Evolutionary conservation across 2,329 filamentous ascomycete genomes (phyloP).

Genomic region (Dothideomycetes sp.): DNA sequence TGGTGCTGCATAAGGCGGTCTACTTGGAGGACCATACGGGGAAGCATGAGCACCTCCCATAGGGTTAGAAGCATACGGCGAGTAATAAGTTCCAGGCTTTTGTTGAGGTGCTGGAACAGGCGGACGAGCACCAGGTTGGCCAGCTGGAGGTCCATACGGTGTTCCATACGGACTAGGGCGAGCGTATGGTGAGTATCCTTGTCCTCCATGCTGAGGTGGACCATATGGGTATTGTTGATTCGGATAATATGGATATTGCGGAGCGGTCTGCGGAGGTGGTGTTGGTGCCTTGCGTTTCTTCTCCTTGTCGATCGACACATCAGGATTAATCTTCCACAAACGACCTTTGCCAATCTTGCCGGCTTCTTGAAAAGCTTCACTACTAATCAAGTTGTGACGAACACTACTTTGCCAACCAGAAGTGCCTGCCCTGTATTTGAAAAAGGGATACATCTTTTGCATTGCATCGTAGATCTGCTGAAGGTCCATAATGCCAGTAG

Average conservation of each 20-base stretch:
- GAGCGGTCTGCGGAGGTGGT: constrained; percentile 17
- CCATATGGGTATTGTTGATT: constrained; percentile 10
- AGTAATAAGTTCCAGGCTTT: constrained; percentile 12
- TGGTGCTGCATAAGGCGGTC: constrained; percentile 9
- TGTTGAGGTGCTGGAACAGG: constrained; percentile 9
- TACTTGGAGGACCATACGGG: constrained; percentile 10
- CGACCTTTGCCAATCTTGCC: constrained; percentile 52
- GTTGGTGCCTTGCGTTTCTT: constrained; percentile 40
- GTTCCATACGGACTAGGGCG: constrained; percentile 11
- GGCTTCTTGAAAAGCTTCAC: constrained; percentile 48
- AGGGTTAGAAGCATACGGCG: constrained; percentile 12
- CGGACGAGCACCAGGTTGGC: constrained; percentile 7
- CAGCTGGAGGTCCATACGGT: constrained; percentile 11
- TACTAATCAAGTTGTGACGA: constrained; percentile 51
- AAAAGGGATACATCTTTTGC: constrained; percentile 52
- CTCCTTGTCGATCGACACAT: constrained; percentile 47
- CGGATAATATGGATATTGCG: constrained; percentile 11
- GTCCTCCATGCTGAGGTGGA: constrained; percentile 3
- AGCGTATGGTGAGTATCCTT: constrained; percentile 10
- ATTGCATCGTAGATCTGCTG: constrained; percentile 57
- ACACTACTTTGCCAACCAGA: constrained; percentile 58
- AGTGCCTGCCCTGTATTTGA: constrained; percentile 48
- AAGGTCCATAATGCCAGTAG: constrained; percentile 46
- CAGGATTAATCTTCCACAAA: constrained; percentile 50
- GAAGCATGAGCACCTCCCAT: constrained; percentile 7